Conservation (phyloP, 2,329 filamentous ascomycete genomes). For the Microsporum audouinii region DNA sequence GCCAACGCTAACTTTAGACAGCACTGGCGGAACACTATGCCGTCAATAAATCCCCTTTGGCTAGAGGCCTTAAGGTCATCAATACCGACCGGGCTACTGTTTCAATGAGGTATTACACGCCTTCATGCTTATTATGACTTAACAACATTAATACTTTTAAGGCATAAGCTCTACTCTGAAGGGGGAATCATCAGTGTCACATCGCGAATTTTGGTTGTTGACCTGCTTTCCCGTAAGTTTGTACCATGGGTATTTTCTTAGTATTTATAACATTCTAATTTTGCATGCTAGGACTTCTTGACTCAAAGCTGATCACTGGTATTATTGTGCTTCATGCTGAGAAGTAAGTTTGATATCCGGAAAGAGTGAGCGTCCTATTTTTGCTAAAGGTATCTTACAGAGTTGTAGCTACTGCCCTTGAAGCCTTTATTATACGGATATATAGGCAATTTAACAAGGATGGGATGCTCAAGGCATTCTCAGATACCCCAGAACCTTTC, state of each 20-base stretch:
- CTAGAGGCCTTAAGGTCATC: constrained; percentile 76
- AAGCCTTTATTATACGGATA: constrained; percentile 89
- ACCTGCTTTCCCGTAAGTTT: constrained; percentile 60
- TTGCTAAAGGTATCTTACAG: constrained; percentile 28
- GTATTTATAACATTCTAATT: constrained; percentile 10
- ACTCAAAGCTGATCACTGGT: constrained; percentile 76
- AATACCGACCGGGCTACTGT: constrained; percentile 93
- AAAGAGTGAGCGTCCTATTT: not conserved
- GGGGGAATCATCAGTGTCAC: constrained; percentile 95
- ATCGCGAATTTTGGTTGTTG: constrained; percentile 86
- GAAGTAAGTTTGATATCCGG: constrained; percentile 27
- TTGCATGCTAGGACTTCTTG: constrained; percentile 45
- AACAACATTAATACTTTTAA: constrained; percentile 17
- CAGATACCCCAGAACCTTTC: constrained; percentile 85
- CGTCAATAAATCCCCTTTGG: constrained; percentile 69
- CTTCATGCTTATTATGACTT: not conserved
- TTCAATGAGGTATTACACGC: constrained; percentile 43
- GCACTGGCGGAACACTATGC: constrained; percentile 90
- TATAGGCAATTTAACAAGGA: constrained; percentile 89
- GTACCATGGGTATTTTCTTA: not conserved
- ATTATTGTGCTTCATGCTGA: constrained; percentile 83
- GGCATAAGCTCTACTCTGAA: constrained; percentile 81
- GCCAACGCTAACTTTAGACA: constrained; percentile 14
- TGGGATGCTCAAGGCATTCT: constrained; percentile 93
- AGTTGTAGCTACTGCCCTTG: constrained; percentile 72